A percentile compares a stretch with the other conserved stretches of the same genome.
phyloP scores from a whole-genome alignment of 306 rosid species.

The Sechiopsis laciniata region DNA sequence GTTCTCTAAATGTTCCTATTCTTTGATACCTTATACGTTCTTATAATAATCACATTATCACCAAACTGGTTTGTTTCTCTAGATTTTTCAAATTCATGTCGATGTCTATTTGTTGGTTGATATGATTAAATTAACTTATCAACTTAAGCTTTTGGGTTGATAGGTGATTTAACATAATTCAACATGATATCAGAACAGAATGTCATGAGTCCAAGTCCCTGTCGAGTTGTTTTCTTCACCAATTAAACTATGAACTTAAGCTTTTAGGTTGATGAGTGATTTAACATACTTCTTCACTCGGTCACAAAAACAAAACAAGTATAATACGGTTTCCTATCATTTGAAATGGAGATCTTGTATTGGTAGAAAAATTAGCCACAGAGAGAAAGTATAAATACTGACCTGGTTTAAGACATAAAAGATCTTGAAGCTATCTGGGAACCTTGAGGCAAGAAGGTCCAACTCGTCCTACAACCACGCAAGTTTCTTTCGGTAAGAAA shows the following conservation, averaged over 20 bases:
- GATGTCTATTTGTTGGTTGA: too few species aligned
- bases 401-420: constrained; percentile 88
- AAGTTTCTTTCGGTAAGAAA: constrained; percentile 7
- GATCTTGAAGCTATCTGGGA: constrained; percentile 62
- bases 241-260: too few species aligned
- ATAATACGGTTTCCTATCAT: not conserved
- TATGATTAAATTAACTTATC: too few species aligned
- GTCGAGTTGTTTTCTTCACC: too few species aligned
- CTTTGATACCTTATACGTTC: too few species aligned
- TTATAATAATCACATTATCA: not conserved
- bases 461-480: constrained; percentile 66
- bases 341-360: not conserved
- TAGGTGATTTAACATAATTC: too few species aligned
- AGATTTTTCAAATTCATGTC: not conserved
- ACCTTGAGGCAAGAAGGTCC: constrained; percentile 59
- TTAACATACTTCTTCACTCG: not conserved
- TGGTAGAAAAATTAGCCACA: not conserved
- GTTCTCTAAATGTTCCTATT: too few species aligned
- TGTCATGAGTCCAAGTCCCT: too few species aligned
- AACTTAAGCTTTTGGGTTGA: too few species aligned
- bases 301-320: not conserved
- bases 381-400: constrained; percentile 6
- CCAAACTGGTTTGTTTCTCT: not conserved
- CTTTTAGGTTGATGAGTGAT: too few species aligned
- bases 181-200: too few species aligned